phyloP scores from a whole-genome alignment of 2,329 filamentous ascomycete species.

The Neopestalotiopsis sp. region DNA sequence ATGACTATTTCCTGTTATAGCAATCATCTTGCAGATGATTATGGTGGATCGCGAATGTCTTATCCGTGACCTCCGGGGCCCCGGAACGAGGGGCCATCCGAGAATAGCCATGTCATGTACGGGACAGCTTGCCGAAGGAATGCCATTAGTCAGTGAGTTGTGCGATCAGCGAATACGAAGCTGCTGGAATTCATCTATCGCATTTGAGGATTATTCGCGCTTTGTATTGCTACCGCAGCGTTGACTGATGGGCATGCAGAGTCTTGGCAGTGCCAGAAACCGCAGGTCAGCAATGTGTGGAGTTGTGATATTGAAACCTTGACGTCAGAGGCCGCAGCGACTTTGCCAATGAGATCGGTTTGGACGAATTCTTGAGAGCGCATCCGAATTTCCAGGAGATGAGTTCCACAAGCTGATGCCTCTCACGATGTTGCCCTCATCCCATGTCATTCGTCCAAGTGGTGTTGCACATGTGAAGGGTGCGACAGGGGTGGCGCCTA shows the following conservation, averaged over 20 bases:
- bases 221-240: neutral
- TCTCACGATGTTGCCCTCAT: constrained; percentile 1
- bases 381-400: neutral
- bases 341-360: neutral
- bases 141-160: too few species aligned
- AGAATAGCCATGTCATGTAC: neutral
- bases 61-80: neutral
- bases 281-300: neutral
- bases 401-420: neutral
- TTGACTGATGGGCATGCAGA: neutral
- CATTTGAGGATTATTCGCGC: neutral
- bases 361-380: neutral
- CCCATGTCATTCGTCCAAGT: constrained; percentile 7
- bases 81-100: neutral
- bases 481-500: neutral
- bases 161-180: neutral
- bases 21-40: neutral
- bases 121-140: neutral
- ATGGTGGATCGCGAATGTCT: neutral
- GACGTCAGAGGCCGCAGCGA: neutral
- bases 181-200: neutral
- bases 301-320: neutral
- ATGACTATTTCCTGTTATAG: neutral
- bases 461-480: neutral
- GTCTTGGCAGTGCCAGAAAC: constrained; percentile 1